Percentiles rank a stretch among this genome's conserved stretches.
These are phyloP conservation scores for Amanita rubescens DNA, from an alignment of 768 basidiomycete species.

Conservation along the genomic window DNA sequence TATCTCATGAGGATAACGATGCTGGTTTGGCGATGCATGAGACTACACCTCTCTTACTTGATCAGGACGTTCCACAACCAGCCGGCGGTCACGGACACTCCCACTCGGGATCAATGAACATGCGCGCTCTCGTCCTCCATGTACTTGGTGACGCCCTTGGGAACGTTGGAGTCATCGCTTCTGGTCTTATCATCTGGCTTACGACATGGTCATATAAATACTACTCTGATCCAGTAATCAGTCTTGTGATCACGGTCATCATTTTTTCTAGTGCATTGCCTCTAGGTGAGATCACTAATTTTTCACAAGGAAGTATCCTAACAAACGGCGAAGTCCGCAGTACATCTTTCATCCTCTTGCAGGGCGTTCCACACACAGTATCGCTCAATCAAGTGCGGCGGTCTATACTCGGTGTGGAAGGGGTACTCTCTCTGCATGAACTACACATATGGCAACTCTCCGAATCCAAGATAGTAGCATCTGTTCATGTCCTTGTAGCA, in stretches of 20 bases:
- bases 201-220: conserved; percentile 78
- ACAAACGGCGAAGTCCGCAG: conserved; percentile 55
- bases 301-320: background rate
- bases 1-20: conserved; percentile 1
- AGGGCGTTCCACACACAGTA: conserved; percentile 86
- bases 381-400: conserved; percentile 82
- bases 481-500: conserved; percentile 88
- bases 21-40: conserved; percentile 21
- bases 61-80: conserved; percentile 8
- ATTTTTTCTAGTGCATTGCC: conserved; percentile 96
- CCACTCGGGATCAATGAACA: conserved; percentile 77
- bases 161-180: conserved; percentile 95
- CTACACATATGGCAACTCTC: conserved; percentile 98
- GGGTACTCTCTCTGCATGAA: conserved; percentile 86
- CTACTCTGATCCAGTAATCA: conserved; percentile 91
- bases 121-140: conserved; percentile 92
- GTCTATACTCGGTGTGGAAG: conserved; percentile 76
- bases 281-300: conserved; percentile 46
- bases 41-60: conserved; percentile 37
- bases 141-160: conserved; percentile 96
- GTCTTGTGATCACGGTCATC: conserved; percentile 89
- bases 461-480: conserved; percentile 90
- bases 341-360: conserved; percentile 90
- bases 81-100: conserved; percentile 13
- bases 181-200: conserved; percentile 92